phyloP scores from a whole-genome alignment of 495 filamentous ascomycete species.

The Rostrohypoxylon terebratum region DNA sequence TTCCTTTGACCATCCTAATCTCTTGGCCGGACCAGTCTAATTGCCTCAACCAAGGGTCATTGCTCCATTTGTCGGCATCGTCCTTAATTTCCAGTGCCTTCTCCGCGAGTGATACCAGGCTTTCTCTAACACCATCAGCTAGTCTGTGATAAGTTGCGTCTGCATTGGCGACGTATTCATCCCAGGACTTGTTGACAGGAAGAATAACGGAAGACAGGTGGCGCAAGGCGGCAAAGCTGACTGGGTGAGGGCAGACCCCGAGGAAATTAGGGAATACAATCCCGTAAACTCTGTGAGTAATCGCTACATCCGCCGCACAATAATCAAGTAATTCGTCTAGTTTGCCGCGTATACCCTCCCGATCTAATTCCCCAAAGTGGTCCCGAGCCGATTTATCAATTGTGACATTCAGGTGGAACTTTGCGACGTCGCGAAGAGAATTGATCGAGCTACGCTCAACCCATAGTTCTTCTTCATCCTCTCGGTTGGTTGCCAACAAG shows the following conservation, averaged over 20 bases:
- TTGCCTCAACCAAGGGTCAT: constrained; percentile 91
- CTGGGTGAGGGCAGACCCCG: constrained; percentile 90
- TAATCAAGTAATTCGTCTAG: constrained; percentile 90
- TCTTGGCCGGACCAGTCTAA: constrained; percentile 96
- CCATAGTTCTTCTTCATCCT: constrained; percentile 96
- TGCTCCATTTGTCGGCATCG: constrained; percentile 71
- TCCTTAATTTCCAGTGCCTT: constrained; percentile 80
- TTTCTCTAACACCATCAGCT: constrained; percentile 78
- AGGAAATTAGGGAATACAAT: constrained; percentile 92
- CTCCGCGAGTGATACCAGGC: constrained; percentile 76
- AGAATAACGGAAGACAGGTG: constrained; percentile 93
- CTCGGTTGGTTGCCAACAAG: constrained; percentile 74
- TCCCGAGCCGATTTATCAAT: constrained; percentile 93
- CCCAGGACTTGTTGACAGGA: constrained; percentile 88
- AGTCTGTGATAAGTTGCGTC: constrained; percentile 86
- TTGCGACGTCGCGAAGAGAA: constrained; percentile 93
- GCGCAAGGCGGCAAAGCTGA: constrained; percentile 93
- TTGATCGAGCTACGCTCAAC: constrained; percentile 94
- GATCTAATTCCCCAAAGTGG: constrained; percentile 85
- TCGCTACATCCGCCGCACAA: constrained; percentile 92
- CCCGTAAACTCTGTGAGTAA: constrained; percentile 92
- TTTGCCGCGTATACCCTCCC: constrained; percentile 72
- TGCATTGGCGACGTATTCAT: constrained; percentile 80
- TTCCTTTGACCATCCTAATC: constrained; percentile 89
- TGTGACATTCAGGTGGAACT: constrained; percentile 91